A percentile compares a stretch with the other conserved stretches of the same genome.
Evolutionary conservation across 164 flowering plant species (phyloP).

Genomic region (Houttuynia cordata): DNA sequence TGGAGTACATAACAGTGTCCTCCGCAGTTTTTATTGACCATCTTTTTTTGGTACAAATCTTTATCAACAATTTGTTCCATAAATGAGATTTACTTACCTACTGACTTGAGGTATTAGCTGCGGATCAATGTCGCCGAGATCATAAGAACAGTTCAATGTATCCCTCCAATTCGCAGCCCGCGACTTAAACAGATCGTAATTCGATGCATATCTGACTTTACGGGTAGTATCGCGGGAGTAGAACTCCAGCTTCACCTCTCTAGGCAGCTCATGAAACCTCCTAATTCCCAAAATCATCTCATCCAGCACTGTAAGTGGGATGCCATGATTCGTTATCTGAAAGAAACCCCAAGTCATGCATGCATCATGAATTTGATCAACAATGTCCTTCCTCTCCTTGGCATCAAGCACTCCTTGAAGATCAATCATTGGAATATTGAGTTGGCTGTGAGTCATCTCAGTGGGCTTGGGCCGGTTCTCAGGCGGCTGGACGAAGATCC

Average conservation of each 20-base stretch:
- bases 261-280: slow-evolving; percentile 24
- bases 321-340: slow-evolving; percentile 41
- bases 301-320: slow-evolving; percentile 20
- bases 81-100: neutral
- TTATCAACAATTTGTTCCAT: too few species aligned
- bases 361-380: slow-evolving; percentile 19
- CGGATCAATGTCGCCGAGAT: neutral
- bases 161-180: slow-evolving; percentile 24
- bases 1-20: too few species aligned
- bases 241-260: slow-evolving; percentile 1
- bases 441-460: neutral
- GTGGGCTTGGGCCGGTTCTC: slow-evolving; percentile 2
- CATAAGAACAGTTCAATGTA: slow-evolving; percentile 8
- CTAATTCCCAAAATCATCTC: slow-evolving; percentile 25
- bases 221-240: slow-evolving; percentile 3
- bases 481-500: slow-evolving; percentile 16
- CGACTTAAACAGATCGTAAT: slow-evolving; percentile 14
- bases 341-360: slow-evolving; percentile 37
- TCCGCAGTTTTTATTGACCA: too few species aligned
- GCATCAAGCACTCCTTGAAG: slow-evolving; percentile 9
- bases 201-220: slow-evolving; percentile 9
- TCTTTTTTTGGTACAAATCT: too few species aligned
- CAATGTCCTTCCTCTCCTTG: slow-evolving; percentile 10
- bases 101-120: slow-evolving; percentile 9
- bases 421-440: slow-evolving; percentile 21